These are phyloP conservation scores for Cladochytrium replicatum DNA, from an alignment of 192 early-diverging fungal genomes.

Conservation along the genomic window DNA sequence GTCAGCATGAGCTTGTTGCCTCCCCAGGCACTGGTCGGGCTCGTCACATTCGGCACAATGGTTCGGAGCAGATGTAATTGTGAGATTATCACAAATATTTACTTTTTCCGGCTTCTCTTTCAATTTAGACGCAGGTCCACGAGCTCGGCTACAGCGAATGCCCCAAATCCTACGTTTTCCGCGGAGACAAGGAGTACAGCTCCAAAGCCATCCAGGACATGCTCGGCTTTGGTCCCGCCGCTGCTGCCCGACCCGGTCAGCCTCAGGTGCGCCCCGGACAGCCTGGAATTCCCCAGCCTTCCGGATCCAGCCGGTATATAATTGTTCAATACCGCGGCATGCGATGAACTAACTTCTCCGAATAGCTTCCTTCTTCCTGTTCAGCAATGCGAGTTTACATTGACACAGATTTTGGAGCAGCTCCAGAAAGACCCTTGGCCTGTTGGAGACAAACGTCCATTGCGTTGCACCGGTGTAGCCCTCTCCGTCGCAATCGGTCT, in stretches of 20 bases:
- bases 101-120: not conserved
- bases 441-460: conserved; percentile 78
- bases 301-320: conserved; percentile 44
- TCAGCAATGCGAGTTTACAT: conserved; percentile 89
- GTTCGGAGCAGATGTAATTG: conserved; percentile 33
- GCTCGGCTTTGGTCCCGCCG: conserved; percentile 65
- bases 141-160: conserved; percentile 93
- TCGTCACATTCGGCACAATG: conserved; percentile 97
- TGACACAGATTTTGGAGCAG: conserved; percentile 90
- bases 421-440: conserved; percentile 98
- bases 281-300: conserved; percentile 12
- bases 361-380: conserved; percentile 80
- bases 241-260: conserved; percentile 40
- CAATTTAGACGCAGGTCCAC: conserved; percentile 78
- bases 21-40: conserved; percentile 82
- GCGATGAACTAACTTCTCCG: conserved; percentile 2
- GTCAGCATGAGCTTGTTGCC: conserved; percentile 85
- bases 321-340: not conserved
- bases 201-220: conserved; percentile 95
- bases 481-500: conserved; percentile 85
- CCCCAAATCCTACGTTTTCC: conserved; percentile 96
- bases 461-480: conserved; percentile 91
- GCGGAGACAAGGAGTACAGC: conserved; percentile 92
- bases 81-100: conserved; percentile 7
- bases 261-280: conserved; percentile 30